Evolutionary conservation across 2,329 filamentous ascomycete genomes (phyloP).

Genomic region (Penicillium hesseltinei): DNA sequence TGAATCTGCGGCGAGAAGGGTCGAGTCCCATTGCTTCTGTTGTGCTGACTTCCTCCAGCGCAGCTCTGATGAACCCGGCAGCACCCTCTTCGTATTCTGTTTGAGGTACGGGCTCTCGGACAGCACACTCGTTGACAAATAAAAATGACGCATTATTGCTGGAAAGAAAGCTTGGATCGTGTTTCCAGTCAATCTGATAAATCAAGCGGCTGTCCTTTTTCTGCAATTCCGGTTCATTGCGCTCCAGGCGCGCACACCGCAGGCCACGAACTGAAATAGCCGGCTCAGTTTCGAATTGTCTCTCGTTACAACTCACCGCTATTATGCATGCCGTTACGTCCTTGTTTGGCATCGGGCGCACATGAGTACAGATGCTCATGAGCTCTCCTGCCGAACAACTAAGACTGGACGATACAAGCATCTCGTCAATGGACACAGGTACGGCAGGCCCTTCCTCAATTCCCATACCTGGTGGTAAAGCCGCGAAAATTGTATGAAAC

Average conservation of each 20-base stretch:
- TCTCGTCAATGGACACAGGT: constrained; percentile 24
- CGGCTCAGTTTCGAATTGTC: not conserved
- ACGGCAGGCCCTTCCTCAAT: constrained; percentile 17
- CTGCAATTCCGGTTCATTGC: not conserved
- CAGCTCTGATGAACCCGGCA: constrained; percentile 1
- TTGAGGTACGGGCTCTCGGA: not conserved
- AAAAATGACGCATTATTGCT: not conserved
- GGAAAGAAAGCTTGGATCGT: constrained; percentile 18
- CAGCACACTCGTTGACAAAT: not conserved
- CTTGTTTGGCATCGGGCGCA: not conserved
- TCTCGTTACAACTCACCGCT: not conserved
- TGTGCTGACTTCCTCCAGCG: not conserved
- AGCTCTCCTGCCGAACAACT: constrained; percentile 5
- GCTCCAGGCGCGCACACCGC: constrained; percentile 14
- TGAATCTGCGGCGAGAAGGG: constrained; percentile 5
- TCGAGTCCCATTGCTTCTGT: not conserved
- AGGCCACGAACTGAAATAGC: constrained; percentile 17
- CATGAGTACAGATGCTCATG: constrained; percentile 13
- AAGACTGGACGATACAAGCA: constrained; percentile 15
- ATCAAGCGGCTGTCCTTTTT: constrained; percentile 5
- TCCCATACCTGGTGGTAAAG: constrained; percentile 11
- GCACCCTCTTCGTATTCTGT: not conserved
- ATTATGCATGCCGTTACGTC: constrained; percentile 17
- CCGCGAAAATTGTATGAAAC: constrained; percentile 30
- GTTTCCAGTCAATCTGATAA: constrained; percentile 23